These are phyloP conservation scores for Naumovozyma castellii DNA, from an alignment of 805 yeast species.

Conservation along the genomic window DNA sequence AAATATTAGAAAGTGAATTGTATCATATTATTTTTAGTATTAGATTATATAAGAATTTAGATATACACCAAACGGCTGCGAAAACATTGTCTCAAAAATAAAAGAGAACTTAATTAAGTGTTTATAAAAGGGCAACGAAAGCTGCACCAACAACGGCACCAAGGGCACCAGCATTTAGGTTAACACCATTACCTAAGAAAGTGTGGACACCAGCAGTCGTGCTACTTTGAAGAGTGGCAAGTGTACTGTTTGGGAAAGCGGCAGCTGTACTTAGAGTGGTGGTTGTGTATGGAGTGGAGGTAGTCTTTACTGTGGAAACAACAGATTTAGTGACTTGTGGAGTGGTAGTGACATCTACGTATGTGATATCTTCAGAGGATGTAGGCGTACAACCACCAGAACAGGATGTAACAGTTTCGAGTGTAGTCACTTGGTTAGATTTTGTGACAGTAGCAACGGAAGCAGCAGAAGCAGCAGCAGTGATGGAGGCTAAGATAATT, in stretches of 20 bases:
- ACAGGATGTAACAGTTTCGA: conserved; percentile 3
- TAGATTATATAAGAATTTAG: too few species aligned
- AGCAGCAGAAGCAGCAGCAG: conserved; percentile 4
- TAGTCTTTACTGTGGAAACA: conserved; percentile 33
- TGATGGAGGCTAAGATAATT: conserved; percentile 1
- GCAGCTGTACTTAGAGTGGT: conserved; percentile 19
- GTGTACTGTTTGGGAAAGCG: neutral
- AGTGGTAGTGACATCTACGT: conserved; percentile 41
- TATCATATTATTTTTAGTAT: too few species aligned
- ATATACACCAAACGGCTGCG: too few species aligned
- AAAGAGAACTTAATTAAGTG: neutral
- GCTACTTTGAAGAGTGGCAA: conserved; percentile 1
- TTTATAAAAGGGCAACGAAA: conserved; percentile 1
- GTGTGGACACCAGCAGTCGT: conserved; percentile 1
- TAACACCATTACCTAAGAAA: conserved; percentile 2
- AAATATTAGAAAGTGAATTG: too few species aligned
- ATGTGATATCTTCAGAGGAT: conserved; percentile 14
- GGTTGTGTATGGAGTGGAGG: conserved; percentile 33
- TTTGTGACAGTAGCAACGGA: conserved; percentile 9
- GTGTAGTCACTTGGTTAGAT: conserved; percentile 2
- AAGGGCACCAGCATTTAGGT: conserved; percentile 2
- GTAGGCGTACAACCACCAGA: conserved; percentile 6
- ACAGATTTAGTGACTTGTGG: conserved; percentile 39
- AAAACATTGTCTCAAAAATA: neutral
- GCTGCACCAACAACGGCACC: conserved; percentile 14